Evolutionary conservation across 345 rosid species (phyloP).

Genomic region (Eucalyptus regnans): DNA sequence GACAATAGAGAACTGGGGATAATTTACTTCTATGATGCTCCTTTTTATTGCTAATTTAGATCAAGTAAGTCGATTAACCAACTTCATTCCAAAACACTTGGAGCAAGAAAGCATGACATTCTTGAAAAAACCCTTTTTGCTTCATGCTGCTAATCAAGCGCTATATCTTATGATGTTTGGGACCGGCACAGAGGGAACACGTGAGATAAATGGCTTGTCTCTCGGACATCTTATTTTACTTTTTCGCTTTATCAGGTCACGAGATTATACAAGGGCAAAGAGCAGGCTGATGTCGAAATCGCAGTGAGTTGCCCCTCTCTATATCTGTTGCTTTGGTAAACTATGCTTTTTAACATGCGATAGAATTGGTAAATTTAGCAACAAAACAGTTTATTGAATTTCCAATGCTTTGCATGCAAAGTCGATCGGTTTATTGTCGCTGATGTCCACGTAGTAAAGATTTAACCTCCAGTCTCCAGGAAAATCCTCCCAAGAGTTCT

Average conservation of each 20-base stretch:
- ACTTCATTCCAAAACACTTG: not conserved
- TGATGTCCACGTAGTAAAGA: not conserved
- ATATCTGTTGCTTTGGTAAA: not conserved
- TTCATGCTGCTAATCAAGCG: not conserved
- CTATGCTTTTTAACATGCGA: not conserved
- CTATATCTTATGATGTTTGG: not conserved
- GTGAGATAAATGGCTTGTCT: not conserved
- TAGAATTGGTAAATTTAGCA: not conserved
- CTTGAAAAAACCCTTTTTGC: not conserved
- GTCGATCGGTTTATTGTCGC: not conserved
- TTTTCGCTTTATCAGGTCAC: conserved; percentile 5
- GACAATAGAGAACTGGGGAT: not conserved
- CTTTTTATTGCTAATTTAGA: not conserved
- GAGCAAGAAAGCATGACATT: not conserved
- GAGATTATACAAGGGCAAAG: conserved; percentile 72
- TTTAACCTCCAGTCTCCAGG: not conserved
- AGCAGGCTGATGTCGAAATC: conserved; percentile 79
- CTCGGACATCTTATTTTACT: not conserved
- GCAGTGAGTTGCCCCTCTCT: conserved; percentile 33
- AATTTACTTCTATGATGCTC: not conserved
- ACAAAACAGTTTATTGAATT: not conserved
- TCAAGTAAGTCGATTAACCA: not conserved
- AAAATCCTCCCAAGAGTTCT: not conserved
- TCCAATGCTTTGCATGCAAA: not conserved
- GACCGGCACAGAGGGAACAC: not conserved